Evolutionary conservation across 1,139 yeast genomes (phyloP).

Genomic region (Sugiyamaella sp.): DNA sequence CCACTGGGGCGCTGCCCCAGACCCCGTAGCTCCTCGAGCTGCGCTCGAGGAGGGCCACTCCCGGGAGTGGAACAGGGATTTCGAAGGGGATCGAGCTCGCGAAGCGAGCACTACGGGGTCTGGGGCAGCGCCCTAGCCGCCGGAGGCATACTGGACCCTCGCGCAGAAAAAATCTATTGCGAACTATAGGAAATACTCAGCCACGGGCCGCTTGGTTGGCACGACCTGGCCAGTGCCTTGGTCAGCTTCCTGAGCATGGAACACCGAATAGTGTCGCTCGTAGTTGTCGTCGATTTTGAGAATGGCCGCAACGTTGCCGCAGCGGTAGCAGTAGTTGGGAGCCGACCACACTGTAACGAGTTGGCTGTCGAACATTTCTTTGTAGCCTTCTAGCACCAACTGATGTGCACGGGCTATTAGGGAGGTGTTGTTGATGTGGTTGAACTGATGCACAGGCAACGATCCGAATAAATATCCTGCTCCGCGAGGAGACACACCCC

Average conservation of each 20-base stretch:
- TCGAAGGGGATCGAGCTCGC: too few relatives aligned
- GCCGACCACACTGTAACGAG: constrained; percentile 94
- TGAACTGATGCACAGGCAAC: constrained; percentile 77
- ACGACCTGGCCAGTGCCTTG: constrained; percentile 53
- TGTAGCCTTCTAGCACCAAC: constrained; percentile 93
- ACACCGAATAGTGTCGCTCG: constrained; percentile 74
- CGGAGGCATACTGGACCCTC: background rate
- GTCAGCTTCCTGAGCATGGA: constrained; percentile 78
- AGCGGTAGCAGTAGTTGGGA: constrained; percentile 91
- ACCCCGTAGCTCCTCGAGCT: too few relatives aligned
- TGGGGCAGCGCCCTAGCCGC: constrained; percentile 1
- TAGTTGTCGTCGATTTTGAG: constrained; percentile 74
- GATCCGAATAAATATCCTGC: constrained; percentile 94
- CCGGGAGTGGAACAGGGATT: too few relatives aligned
- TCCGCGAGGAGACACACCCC: constrained; percentile 98
- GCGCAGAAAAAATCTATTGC: background rate
- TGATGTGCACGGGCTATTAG: constrained; percentile 97
- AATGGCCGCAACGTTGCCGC: constrained; percentile 95
- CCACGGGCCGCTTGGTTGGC: constrained; percentile 71
- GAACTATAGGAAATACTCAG: constrained; percentile 67
- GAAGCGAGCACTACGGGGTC: background rate
- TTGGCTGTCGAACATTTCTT: constrained; percentile 83
- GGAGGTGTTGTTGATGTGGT: constrained; percentile 75
- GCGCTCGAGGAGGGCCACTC: too few relatives aligned
- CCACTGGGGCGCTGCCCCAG: too few relatives aligned